A percentile compares a stretch with the other conserved stretches of the same genome.
Evolutionary conservation across 768 basidiomycete genomes (phyloP).

Genomic region (Naematelia encephala): DNA sequence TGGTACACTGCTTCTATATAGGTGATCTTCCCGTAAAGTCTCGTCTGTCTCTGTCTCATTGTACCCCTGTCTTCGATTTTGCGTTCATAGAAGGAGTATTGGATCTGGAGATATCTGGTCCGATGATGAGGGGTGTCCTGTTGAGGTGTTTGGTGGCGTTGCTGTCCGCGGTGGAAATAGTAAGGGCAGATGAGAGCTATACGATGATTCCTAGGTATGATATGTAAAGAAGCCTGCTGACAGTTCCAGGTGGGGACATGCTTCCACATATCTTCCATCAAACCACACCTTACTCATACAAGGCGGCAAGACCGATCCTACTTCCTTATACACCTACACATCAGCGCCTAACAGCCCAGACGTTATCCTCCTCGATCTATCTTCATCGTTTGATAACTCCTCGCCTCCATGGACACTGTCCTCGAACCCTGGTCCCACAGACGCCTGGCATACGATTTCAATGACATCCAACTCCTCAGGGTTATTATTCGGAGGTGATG

Average conservation of each 20-base stretch:
- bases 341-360: constrained; percentile 72
- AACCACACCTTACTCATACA: constrained; percentile 61
- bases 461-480: constrained; percentile 57
- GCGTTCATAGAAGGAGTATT: no score
- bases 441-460: constrained; percentile 78
- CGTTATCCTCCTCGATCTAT: constrained; percentile 56
- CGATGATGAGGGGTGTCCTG: neutral
- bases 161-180: neutral
- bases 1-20: no score
- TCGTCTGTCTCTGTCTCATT: no score
- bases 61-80: no score
- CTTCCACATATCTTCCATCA: constrained; percentile 56
- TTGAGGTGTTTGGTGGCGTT: neutral
- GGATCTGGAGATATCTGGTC: no score
- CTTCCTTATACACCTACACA: constrained; percentile 66
- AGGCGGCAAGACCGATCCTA: constrained; percentile 75
- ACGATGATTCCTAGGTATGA: constrained; percentile 19
- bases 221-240: neutral
- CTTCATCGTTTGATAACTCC: constrained; percentile 58
- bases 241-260: constrained; percentile 74
- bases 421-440: constrained; percentile 58
- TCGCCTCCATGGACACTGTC: constrained; percentile 68
- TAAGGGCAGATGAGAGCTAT: neutral
- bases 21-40: no score
- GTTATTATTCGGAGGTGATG: constrained; percentile 73